A percentile compares a stretch with the other conserved stretches of the same genome.
These are phyloP conservation scores for Berberis vulgaris DNA, from an alignment of 164 flowering plant species.

Conservation along the genomic window DNA sequence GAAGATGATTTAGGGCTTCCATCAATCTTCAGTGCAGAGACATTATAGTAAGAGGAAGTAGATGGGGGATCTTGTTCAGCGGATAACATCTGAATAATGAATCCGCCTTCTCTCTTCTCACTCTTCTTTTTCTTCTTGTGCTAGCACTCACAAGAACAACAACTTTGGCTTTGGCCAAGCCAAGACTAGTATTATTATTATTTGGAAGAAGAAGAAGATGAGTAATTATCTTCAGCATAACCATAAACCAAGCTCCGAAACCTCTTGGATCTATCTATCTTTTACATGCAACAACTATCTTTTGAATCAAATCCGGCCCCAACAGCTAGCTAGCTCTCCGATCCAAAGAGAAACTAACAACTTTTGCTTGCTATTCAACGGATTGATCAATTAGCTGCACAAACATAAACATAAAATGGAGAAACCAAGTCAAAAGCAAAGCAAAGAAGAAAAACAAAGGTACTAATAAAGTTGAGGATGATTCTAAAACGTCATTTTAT, in stretches of 20 bases:
- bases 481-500: too few species aligned
- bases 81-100: conserved; percentile 83
- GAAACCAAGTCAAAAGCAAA: too few species aligned
- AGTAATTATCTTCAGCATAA: conserved; percentile 13
- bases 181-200: conserved; percentile 20
- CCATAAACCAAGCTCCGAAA: not conserved
- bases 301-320: not conserved
- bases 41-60: conserved; percentile 43
- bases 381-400: too few species aligned
- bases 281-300: not conserved
- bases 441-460: too few species aligned
- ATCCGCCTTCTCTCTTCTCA: conserved; percentile 50
- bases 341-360: not conserved
- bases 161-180: conserved; percentile 2
- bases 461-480: too few species aligned
- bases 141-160: conserved; percentile 49
- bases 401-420: not conserved
- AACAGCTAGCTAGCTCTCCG: not conserved
- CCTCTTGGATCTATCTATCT: not conserved
- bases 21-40: conserved; percentile 28
- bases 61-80: conserved; percentile 57
- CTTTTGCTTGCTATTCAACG: too few species aligned
- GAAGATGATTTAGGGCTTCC: conserved; percentile 18
- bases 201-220: conserved; percentile 44
- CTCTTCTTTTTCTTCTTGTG: conserved; percentile 41